A percentile compares a stretch with the other conserved stretches of the same genome.
These are phyloP conservation scores for Alternaria hordeiaustralica DNA, from an alignment of 2,329 filamentous ascomycete genomes.

Conservation along the genomic window DNA sequence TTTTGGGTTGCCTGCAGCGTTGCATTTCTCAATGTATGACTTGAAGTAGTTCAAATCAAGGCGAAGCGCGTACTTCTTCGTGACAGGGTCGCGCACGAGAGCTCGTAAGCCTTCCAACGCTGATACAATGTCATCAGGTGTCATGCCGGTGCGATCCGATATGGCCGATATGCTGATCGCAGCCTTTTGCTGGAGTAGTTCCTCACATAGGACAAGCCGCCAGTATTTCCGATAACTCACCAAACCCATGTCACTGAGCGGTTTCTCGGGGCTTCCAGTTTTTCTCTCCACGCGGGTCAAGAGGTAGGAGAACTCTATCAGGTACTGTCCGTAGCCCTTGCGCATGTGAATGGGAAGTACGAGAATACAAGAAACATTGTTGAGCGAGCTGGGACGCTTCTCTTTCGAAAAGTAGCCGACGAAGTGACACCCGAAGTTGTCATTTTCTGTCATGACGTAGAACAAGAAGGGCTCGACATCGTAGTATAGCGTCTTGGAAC, in stretches of 20 bases:
- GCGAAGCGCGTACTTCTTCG: constrained; percentile 86
- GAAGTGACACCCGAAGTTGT: constrained; percentile 91
- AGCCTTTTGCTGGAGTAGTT: constrained; percentile 70
- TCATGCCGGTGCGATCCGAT: constrained; percentile 92
- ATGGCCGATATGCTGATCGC: constrained; percentile 67
- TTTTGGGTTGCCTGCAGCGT: constrained; percentile 84
- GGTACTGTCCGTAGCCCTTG: constrained; percentile 93
- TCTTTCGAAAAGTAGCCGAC: constrained; percentile 99
- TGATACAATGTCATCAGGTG: constrained; percentile 93
- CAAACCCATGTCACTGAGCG: constrained; percentile 94
- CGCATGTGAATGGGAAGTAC: constrained; percentile 96
- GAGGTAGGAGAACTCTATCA: constrained; percentile 98
- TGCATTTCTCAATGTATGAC: constrained; percentile 87
- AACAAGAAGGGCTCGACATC: constrained; percentile 97
- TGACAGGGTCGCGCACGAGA: constrained; percentile 86
- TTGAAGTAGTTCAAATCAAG: constrained; percentile 85
- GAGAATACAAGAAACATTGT: constrained; percentile 97
- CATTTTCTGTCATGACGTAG: constrained; percentile 95
- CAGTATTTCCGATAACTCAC: constrained; percentile 98
- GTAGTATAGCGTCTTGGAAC: constrained; percentile 97
- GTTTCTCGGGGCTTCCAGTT: constrained; percentile 95
- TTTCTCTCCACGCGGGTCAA: constrained; percentile 92
- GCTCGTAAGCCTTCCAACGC: constrained; percentile 89
- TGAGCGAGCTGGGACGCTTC: constrained; percentile 90
- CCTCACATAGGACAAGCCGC: constrained; percentile 85